Conservation (phyloP, 2,329 filamentous ascomycete genomes). For the Talaromyces albobiverticillius region DNA sequence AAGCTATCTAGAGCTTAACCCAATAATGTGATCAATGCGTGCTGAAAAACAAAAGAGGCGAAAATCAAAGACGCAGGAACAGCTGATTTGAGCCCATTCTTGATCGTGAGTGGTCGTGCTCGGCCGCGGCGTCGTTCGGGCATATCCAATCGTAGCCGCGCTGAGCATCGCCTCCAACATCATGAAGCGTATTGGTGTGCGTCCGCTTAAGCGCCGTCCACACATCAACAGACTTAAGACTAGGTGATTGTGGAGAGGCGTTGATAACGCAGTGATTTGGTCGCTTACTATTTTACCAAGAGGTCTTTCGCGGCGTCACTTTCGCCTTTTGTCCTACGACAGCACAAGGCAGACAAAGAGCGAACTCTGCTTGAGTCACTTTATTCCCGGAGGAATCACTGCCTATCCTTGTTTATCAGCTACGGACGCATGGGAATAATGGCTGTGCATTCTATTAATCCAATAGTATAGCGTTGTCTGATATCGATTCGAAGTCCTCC, state of each 20-base stretch:
- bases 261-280: neutral
- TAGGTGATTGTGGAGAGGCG: neutral
- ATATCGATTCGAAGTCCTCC: neutral
- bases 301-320: neutral
- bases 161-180: neutral
- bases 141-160: constrained; percentile 9
- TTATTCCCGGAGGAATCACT: neutral
- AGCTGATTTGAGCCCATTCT: neutral
- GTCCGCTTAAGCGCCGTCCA: neutral
- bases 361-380: neutral
- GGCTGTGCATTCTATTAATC: neutral
- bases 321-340: neutral
- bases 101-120: neutral
- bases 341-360: neutral
- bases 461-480: neutral
- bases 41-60: no score
- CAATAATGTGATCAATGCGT: neutral
- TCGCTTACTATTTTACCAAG: neutral
- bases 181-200: neutral
- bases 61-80: neutral
- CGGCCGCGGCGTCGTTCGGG: neutral
- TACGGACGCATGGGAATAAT: neutral
- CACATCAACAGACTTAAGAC: neutral
- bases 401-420: no score
- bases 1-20: neutral